Evolutionary conservation across 352 stramenopile species (phyloP).

Genomic region (Globisporangium viniferum): DNA sequence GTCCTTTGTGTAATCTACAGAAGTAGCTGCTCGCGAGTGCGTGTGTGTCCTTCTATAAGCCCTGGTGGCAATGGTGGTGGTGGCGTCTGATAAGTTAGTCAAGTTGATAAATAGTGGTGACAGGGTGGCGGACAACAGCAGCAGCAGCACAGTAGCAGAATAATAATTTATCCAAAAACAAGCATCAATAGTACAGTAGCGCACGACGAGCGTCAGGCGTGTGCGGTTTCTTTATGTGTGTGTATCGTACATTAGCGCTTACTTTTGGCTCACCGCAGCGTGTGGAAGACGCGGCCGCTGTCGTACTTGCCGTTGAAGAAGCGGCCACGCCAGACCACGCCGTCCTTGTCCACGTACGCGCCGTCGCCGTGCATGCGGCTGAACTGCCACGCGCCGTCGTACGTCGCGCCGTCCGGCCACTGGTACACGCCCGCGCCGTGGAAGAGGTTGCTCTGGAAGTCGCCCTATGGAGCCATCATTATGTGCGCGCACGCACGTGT

Average conservation of each 20-base stretch:
- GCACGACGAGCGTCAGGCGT: background rate
- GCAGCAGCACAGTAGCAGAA: background rate
- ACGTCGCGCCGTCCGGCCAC: constrained; percentile 66
- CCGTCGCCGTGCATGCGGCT: constrained; percentile 77
- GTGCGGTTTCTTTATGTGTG: background rate
- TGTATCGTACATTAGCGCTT: background rate
- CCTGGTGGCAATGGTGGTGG: background rate
- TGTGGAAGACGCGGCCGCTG: constrained; percentile 79
- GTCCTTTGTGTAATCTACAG: constrained; percentile 30
- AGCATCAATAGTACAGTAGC: background rate
- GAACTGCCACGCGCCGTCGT: constrained; percentile 54
- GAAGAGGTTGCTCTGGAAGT: constrained; percentile 65
- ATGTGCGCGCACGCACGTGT: background rate
- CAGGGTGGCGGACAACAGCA: background rate
- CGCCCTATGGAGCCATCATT: constrained; percentile 23
- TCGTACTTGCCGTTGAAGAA: constrained; percentile 86
- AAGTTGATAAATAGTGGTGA: background rate
- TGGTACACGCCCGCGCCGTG: constrained; percentile 58
- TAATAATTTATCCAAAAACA: constrained; percentile 12
- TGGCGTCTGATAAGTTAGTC: background rate
- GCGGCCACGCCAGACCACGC: constrained; percentile 58
- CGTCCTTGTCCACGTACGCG: constrained; percentile 70
- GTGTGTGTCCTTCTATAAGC: background rate
- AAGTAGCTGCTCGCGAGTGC: background rate
- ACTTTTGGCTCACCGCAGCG: constrained; percentile 41